Conservation (phyloP, 2,329 filamentous ascomycete genomes). For the Claviceps paspali region DNA sequence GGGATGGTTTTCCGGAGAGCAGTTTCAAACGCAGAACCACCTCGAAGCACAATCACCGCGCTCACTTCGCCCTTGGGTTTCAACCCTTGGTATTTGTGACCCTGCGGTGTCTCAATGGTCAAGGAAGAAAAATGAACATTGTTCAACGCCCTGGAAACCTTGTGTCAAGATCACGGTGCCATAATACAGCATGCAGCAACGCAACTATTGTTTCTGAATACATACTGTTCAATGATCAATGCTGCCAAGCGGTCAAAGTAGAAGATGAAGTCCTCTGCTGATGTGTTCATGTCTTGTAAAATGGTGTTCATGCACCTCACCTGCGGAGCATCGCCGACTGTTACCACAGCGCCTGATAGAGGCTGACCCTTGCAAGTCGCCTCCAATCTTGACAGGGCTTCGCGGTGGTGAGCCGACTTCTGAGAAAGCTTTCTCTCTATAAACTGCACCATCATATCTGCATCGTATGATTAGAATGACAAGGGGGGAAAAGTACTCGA, state of each 20-base stretch:
- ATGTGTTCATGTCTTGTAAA: slow-evolving; percentile 63
- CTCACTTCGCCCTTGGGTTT: slow-evolving; percentile 58
- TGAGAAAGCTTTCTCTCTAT: slow-evolving; percentile 75
- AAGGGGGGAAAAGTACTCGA: background rate
- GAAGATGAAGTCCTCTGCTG: slow-evolving; percentile 86
- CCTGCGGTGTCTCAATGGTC: slow-evolving; percentile 55
- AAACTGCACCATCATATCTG: slow-evolving; percentile 85
- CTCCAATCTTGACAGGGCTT: slow-evolving; percentile 63
- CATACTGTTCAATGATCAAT: slow-evolving; percentile 66
- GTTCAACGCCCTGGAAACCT: slow-evolving; percentile 49
- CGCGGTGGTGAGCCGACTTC: slow-evolving; percentile 72
- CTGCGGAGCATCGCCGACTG: slow-evolving; percentile 66
- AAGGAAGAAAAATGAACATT: slow-evolving; percentile 53
- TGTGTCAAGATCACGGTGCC: slow-evolving; percentile 4
- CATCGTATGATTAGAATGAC: slow-evolving; percentile 5
- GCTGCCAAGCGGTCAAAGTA: slow-evolving; percentile 85
- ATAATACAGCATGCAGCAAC: slow-evolving; percentile 3
- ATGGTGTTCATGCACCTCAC: slow-evolving; percentile 81
- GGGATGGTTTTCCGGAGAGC: slow-evolving; percentile 82
- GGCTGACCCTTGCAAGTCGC: slow-evolving; percentile 54
- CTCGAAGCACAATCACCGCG: slow-evolving; percentile 77
- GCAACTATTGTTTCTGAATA: slow-evolving; percentile 4
- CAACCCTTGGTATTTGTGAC: slow-evolving; percentile 56
- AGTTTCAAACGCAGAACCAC: slow-evolving; percentile 76
- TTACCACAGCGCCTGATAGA: slow-evolving; percentile 57